Conservation (phyloP, 257 asterid genomes). For the Rauvolfia tetraphylla region DNA sequence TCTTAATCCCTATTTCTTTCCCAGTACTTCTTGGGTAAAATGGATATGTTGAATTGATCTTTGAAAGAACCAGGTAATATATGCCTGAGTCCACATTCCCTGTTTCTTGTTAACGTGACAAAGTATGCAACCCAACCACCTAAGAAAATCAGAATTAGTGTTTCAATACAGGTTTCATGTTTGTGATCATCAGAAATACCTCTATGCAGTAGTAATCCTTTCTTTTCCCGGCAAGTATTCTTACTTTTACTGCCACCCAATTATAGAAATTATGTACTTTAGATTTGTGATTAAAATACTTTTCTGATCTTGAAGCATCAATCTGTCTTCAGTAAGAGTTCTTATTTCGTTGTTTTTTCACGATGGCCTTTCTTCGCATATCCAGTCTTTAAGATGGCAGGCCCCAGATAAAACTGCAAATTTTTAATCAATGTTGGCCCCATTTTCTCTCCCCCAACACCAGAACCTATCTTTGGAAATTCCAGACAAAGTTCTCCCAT, state of each 20-base stretch:
- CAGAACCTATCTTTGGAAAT: neutral
- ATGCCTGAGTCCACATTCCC: neutral
- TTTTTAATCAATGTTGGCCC: neutral
- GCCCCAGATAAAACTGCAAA: neutral
- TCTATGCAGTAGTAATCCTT: neutral
- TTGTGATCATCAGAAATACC: no score
- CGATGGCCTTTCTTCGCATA: neutral
- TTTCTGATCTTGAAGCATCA: neutral
- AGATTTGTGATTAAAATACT: no score
- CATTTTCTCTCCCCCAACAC: neutral
- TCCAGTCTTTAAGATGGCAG: neutral
- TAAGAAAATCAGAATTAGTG: neutral
- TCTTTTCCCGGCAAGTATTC: neutral
- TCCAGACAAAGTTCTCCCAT: neutral
- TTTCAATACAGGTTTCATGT: no score
- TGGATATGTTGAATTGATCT: neutral
- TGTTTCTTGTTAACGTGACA: neutral
- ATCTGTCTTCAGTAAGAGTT: neutral
- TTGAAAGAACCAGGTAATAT: neutral
- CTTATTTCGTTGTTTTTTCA: neutral
- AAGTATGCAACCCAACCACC: neutral
- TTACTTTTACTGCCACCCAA: no score
- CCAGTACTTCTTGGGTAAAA: neutral
- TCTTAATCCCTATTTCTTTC: neutral
- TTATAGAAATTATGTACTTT: no score